These are phyloP conservation scores for Heliosperma pusillum DNA, from an alignment of 148 eudicot genomes.

Conservation along the genomic window DNA sequence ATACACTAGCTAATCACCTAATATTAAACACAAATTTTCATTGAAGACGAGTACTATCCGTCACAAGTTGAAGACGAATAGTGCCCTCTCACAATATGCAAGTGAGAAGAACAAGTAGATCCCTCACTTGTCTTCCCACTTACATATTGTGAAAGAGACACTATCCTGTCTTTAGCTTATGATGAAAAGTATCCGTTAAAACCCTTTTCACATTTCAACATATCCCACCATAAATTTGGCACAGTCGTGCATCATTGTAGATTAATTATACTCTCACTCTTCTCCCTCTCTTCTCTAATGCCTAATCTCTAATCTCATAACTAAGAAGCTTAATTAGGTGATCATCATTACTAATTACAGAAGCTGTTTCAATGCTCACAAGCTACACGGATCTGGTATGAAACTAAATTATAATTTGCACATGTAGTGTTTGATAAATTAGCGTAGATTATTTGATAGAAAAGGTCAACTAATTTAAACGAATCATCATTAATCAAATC, in stretches of 20 bases:
- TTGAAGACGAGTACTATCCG: too few species aligned
- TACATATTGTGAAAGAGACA: too few species aligned
- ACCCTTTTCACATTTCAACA: conserved; percentile 28
- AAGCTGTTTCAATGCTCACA: conserved; percentile 38
- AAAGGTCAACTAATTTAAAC: background rate
- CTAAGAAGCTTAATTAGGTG: conserved; percentile 2
- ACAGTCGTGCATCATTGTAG: conserved; percentile 2
- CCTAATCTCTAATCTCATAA: background rate
- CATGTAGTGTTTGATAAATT: background rate
- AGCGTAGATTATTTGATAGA: conserved; percentile 6
- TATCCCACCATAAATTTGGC: conserved; percentile 13
- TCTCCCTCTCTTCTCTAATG: background rate
- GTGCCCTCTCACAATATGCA: too few species aligned
- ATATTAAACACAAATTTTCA: too few species aligned
- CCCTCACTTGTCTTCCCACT: too few species aligned
- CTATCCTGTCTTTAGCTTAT: too few species aligned
- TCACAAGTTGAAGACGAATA: too few species aligned
- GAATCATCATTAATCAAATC: background rate
- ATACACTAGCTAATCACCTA: background rate
- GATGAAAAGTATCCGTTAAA: background rate
- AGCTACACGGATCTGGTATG: conserved; percentile 31
- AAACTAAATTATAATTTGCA: too few species aligned
- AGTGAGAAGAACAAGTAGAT: too few species aligned
- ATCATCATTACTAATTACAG: conserved; percentile 19
- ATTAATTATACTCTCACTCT: background rate